These are phyloP conservation scores for Ceratobasidium sp. DNA, from an alignment of 1,284 basidiomycete genomes.

Conservation along the genomic window DNA sequence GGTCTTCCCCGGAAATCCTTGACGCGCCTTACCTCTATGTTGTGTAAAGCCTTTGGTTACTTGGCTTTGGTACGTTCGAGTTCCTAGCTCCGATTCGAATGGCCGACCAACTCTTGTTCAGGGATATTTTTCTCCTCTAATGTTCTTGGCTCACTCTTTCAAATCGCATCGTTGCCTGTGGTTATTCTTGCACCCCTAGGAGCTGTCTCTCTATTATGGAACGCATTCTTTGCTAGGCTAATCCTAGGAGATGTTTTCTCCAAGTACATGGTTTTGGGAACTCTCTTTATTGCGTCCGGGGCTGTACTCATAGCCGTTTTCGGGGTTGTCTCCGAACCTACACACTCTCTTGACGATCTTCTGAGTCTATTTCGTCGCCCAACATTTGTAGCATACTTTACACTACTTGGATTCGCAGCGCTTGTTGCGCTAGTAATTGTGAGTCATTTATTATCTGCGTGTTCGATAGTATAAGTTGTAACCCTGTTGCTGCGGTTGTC, in stretches of 20 bases:
- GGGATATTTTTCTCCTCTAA: conserved; percentile 87
- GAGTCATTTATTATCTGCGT: conserved; percentile 49
- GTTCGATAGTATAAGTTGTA: background rate
- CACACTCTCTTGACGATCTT: conserved; percentile 88
- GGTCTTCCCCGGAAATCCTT: background rate
- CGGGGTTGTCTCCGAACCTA: conserved; percentile 90
- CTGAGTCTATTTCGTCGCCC: conserved; percentile 78
- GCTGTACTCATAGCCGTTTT: conserved; percentile 91
- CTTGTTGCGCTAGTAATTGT: conserved; percentile 68
- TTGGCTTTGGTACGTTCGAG: conserved; percentile 75
- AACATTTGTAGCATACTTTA: conserved; percentile 83
- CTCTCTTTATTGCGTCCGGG: conserved; percentile 85
- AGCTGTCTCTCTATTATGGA: conserved; percentile 92
- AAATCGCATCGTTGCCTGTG: conserved; percentile 92
- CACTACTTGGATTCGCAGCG: conserved; percentile 69
- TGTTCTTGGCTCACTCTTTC: conserved; percentile 89
- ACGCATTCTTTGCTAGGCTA: conserved; percentile 88
- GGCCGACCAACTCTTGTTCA: conserved; percentile 41
- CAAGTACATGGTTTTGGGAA: conserved; percentile 83
- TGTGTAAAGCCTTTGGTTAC: conserved; percentile 72
- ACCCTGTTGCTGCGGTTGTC: conserved; percentile 6
- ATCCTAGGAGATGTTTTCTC: conserved; percentile 89
- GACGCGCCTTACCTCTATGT: conserved; percentile 8
- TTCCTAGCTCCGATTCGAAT: too few species aligned
- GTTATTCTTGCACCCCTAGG: conserved; percentile 93